Percentiles rank a stretch among this genome's conserved stretches.
Conservation (phyloP, 106 monocot species). For the Dendrobium chrysotoxum region DNA sequence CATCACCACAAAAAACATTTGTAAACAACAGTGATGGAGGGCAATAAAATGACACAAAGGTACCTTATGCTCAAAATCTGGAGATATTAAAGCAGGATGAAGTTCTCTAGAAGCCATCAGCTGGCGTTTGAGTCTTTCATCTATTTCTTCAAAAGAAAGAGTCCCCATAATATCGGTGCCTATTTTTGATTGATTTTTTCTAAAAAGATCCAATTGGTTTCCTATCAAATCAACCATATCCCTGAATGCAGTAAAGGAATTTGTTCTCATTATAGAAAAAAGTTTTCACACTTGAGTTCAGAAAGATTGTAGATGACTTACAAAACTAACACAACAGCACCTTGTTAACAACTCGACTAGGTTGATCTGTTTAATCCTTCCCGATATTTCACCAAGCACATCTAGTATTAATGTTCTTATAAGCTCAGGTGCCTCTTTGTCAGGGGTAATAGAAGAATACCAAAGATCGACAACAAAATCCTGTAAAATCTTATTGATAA, state of each 20-base stretch:
- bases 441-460: constrained; percentile 90
- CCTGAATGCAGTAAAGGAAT: constrained; percentile 36
- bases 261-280: constrained; percentile 10
- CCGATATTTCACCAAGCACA: constrained; percentile 80
- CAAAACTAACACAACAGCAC: constrained; percentile 58
- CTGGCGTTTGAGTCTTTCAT: constrained; percentile 78
- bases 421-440: constrained; percentile 87
- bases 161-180: constrained; percentile 80
- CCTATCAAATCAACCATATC: constrained; percentile 86
- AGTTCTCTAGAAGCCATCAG: constrained; percentile 68
- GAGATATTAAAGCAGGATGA: constrained; percentile 88
- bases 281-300: background rate
- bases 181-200: constrained; percentile 74
- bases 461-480: constrained; percentile 92
- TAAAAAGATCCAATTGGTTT: constrained; percentile 77
- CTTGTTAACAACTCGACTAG: constrained; percentile 95
- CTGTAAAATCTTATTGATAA: constrained; percentile 73
- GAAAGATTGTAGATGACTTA: constrained; percentile 30
- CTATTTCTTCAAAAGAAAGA: constrained; percentile 85
- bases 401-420: constrained; percentile 75
- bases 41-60: constrained; percentile 2
- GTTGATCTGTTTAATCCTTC: constrained; percentile 82
- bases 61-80: constrained; percentile 90
- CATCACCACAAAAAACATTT: background rate
- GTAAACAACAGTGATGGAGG: background rate